Percentiles rank a stretch among this genome's conserved stretches.
Evolutionary conservation across 805 yeast genomes (phyloP).

Genomic region (Lipomyces kockii): DNA sequence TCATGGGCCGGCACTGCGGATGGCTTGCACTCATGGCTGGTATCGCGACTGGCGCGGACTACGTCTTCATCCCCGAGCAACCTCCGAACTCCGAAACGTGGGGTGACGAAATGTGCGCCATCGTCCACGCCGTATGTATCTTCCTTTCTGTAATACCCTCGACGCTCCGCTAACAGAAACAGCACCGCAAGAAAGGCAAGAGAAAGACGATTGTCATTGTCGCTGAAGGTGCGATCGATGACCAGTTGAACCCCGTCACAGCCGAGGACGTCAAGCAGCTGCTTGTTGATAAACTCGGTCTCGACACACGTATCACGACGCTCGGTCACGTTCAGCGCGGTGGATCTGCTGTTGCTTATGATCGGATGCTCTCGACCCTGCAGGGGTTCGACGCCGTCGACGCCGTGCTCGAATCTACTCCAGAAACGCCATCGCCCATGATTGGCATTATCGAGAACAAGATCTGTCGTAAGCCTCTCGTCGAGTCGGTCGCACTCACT

Average conservation of each 20-base stretch:
- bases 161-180: conserved; percentile 39
- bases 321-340: conserved; percentile 99
- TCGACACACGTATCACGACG: conserved; percentile 93
- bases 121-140: conserved; percentile 52
- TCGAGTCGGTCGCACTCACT: conserved; percentile 88
- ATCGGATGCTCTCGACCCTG: conserved; percentile 85
- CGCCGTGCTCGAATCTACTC: conserved; percentile 86
- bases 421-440: conserved; percentile 92
- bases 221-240: conserved; percentile 96
- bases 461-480: conserved; percentile 79
- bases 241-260: conserved; percentile 77
- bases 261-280: conserved; percentile 81
- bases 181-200: conserved; percentile 86
- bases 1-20: conserved; percentile 99
- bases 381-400: conserved; percentile 98
- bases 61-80: conserved; percentile 89
- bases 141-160: background rate
- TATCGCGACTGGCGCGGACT: conserved; percentile 94
- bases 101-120: conserved; percentile 76
- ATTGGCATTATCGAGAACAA: conserved; percentile 89
- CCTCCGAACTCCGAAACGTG: conserved; percentile 78
- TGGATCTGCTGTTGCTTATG: conserved; percentile 96
- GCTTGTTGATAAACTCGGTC: conserved; percentile 72
- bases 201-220: conserved; percentile 95
- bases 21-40: conserved; percentile 99